Base-by-base conservation (phyloP, 345 rosid species). In the Noccaea caerulescens region DNA sequence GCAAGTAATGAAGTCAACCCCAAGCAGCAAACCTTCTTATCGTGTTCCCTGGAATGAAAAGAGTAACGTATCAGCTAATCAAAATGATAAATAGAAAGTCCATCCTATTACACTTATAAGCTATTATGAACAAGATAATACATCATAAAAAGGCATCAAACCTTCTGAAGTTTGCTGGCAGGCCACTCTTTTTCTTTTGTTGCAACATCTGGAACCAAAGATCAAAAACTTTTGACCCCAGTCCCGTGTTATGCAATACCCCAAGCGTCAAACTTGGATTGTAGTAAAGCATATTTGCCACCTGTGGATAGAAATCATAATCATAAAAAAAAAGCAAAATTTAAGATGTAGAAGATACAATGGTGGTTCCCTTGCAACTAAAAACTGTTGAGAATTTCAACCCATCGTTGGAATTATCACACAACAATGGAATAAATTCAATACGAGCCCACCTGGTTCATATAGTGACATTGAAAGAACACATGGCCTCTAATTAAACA, bases 131-230 rank as follows among this genome's bases (percentile, higher is more conserved):
- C 18, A 71, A 39, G 33, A 58, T 54, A 47, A 7, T 32, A 55
- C n/a, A 20, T 36, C 12, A 50, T 41, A 43, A 27, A 30, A 56
- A 59, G 46, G 49, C 58, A 63, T 18, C 58, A 41, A 68, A 95
- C 99, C 97, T 87, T 78, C 82, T 95, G 80, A 95, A 95, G 78
- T 95, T 90, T 61, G 77, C 87, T 25, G 76, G 86, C 14, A 53
- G 68, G 45, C 99, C 99, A 84, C 87, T 92, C 79, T 86, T 95
- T 82, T 81, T 90, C 69, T 81, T 86, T 88, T 92, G 94, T 77
- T 90, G 88, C 85, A 95, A 76, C 97, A 95, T 87, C 80, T 87
- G 92, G 79, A 92, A 95, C 99, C 99, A 95, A 41, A 92, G 88
- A 78, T 78, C 81, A 74, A 95, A 95, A 25, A 90, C 82, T 54